Evolutionary conservation across 768 basidiomycete species (phyloP), one percentile per base, ranked within the genome.

Genomic region (Hericium rajendrae): DNA sequence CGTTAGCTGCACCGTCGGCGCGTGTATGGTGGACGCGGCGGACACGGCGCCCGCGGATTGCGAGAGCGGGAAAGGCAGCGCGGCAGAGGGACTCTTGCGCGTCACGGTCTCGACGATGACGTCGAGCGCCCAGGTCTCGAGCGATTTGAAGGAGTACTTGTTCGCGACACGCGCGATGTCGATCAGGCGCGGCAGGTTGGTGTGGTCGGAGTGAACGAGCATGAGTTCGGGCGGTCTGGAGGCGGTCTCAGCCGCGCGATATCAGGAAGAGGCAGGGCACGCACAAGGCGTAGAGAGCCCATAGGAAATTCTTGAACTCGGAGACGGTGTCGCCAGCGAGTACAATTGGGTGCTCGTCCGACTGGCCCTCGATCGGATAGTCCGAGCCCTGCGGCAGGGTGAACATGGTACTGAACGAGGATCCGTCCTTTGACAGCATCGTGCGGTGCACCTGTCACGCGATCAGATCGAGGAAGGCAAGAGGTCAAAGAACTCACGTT

Each of bases 271-370:
- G 40, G 11, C 12, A 11, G 38, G 26, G 28, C 43, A 67, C 85
- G 70, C 64, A 88, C 87, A 85, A 65, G 6, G 86, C 85, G 63
- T 90, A 89, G n/a, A 89, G 69, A 1, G 82, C 81, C 84, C 84
- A 87, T 37, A 91, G 76, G 63, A 91, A 86, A 66, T 84, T 78
- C 51, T 78, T 77, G 65, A 91, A 90, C 67, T 89, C 85, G 3
- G 76, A 69, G 9, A 78, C 75, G 0, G 78, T 80, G 59, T 89
- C 85, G 0, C 86, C 87, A 2, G 69, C 68, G 37, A 90, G 74
- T 32, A 80, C 60, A 38, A 91, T 78, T 1, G 88, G 87, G 57
- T 80, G 78, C 24, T 78, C 76, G 63, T 90, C 88, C 9, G 79
- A 81, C 15, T 65, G 67, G 3, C 88, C 88, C 64, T 90, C 86